Conservation (phyloP, 2,329 filamentous ascomycete genomes). For the Salinomyces thailandicus region DNA sequence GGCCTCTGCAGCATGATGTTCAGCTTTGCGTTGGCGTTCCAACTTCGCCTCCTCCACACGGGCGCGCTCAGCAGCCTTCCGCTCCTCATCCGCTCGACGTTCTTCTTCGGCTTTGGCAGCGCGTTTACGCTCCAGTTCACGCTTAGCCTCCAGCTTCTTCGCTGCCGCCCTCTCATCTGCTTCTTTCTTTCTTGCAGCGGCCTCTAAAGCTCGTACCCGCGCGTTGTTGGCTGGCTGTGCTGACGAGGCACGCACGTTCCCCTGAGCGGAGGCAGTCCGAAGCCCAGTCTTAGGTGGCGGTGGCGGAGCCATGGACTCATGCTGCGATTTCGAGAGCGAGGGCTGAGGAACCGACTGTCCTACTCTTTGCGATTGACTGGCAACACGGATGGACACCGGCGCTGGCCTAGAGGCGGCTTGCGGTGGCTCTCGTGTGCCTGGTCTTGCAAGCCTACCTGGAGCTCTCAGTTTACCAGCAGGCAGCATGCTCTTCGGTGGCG, state of each 20-base stretch:
- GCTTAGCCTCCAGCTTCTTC: conserved; percentile 69
- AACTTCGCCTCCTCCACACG: conserved; percentile 27
- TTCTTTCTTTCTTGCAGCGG: conserved; percentile 73
- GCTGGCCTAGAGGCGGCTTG: conserved; percentile 46
- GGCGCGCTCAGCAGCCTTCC: conserved; percentile 30
- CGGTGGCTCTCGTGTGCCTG: conserved; percentile 40
- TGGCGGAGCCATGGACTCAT: conserved; percentile 27
- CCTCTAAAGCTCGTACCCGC: conserved; percentile 48
- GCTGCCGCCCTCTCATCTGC: conserved; percentile 71
- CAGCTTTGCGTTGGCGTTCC: conserved; percentile 28
- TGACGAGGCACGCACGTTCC: conserved; percentile 21
- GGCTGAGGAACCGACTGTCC: too few species aligned
- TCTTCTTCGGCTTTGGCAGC: conserved; percentile 57
- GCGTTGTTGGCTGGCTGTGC: conserved; percentile 41
- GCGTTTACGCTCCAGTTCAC: conserved; percentile 68
- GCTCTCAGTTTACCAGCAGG: conserved; percentile 29
- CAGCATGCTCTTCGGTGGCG: conserved; percentile 42
- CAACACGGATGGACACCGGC: conserved; percentile 63
- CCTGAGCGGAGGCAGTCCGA: conserved; percentile 54
- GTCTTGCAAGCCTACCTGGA: conserved; percentile 23
- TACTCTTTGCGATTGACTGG: conserved; percentile 31
- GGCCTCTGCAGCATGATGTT: conserved; percentile 16
- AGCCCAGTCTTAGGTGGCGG: conserved; percentile 51
- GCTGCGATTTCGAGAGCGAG: conserved; percentile 18
- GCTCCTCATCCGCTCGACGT: conserved; percentile 27